Evolutionary conservation across 805 yeast genomes (phyloP).

Genomic region (Candida tammaniensis): DNA sequence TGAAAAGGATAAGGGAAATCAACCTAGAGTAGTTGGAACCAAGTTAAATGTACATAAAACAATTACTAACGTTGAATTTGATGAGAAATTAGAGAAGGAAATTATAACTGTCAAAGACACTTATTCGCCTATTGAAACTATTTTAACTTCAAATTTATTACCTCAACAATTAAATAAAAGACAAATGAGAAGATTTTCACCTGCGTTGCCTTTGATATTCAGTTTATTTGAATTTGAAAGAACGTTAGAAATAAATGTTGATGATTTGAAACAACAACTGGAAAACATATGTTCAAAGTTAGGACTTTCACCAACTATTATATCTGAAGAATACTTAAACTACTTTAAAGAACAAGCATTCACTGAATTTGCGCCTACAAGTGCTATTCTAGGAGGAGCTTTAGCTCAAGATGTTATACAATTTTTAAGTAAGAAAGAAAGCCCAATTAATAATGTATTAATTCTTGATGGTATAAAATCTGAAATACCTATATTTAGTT

Average conservation of each 20-base stretch:
- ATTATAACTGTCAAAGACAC: slow-evolving; percentile 35
- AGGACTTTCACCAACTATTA: slow-evolving; percentile 38
- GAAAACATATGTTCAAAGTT: slow-evolving; percentile 28
- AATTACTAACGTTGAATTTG: slow-evolving; percentile 25
- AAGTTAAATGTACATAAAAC: slow-evolving; percentile 46
- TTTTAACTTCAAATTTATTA: slow-evolving; percentile 34
- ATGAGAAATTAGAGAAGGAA: slow-evolving; percentile 43
- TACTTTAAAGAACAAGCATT: slow-evolving; percentile 47
- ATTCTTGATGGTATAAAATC: slow-evolving; percentile 69
- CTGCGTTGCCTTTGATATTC: slow-evolving; percentile 56
- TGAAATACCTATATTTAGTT: slow-evolving; percentile 72
- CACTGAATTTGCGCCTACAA: slow-evolving; percentile 75
- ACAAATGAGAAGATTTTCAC: slow-evolving; percentile 50
- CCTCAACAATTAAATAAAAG: slow-evolving; percentile 41
- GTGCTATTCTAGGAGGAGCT: slow-evolving; percentile 88
- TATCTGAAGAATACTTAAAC: slow-evolving; percentile 41
- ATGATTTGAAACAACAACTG: slow-evolving; percentile 27
- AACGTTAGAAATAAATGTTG: slow-evolving; percentile 23
- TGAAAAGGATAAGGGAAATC: slow-evolving; percentile 49
- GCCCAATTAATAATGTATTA: slow-evolving; percentile 79
- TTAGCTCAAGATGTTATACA: slow-evolving; percentile 90
- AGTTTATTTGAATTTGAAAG: slow-evolving; percentile 50
- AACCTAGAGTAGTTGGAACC: slow-evolving; percentile 40
- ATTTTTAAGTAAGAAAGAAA: slow-evolving; percentile 67
- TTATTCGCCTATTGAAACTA: slow-evolving; percentile 32